A percentile compares a stretch with the other conserved stretches of the same genome.
These are phyloP conservation scores for Lepidium campestre DNA, from an alignment of 441 rosid species.

Conservation along the genomic window DNA sequence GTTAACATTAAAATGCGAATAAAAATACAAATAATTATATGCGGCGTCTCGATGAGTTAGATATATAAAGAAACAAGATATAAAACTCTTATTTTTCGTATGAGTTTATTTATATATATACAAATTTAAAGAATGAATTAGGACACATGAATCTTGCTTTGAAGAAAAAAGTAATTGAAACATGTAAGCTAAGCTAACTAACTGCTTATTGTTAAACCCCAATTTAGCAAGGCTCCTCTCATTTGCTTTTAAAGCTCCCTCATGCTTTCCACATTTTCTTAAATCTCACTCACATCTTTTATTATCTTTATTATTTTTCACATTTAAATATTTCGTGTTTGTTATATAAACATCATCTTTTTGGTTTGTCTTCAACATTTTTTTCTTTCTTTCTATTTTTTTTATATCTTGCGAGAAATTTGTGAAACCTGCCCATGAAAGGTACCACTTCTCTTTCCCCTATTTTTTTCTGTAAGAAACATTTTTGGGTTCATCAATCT, in stretches of 20 bases:
- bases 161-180: constrained; percentile 12
- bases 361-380: constrained; percentile 14
- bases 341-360: constrained; percentile 14
- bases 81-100: not conserved
- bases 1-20: not conserved
- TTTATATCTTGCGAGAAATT: not conserved
- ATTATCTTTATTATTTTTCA: not conserved
- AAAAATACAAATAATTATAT: not conserved
- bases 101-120: no score
- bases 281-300: not conserved
- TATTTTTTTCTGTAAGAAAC: not conserved
- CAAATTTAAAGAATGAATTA: no score
- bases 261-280: constrained; percentile 27
- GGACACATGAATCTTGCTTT: constrained; percentile 32
- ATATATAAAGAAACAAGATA: not conserved
- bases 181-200: constrained; percentile 31
- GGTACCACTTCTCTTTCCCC: constrained; percentile 17
- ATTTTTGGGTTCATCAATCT: not conserved
- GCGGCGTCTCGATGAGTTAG: constrained; percentile 16
- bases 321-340: not conserved
- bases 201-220: constrained; percentile 15
- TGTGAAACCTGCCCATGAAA: constrained; percentile 18
- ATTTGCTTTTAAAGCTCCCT: constrained; percentile 17
- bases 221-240: constrained; percentile 29
- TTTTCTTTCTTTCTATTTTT: not conserved